phyloP scores from a whole-genome alignment of 108 stramenopile genomes.

The Cyclostephanos tholiformis region DNA sequence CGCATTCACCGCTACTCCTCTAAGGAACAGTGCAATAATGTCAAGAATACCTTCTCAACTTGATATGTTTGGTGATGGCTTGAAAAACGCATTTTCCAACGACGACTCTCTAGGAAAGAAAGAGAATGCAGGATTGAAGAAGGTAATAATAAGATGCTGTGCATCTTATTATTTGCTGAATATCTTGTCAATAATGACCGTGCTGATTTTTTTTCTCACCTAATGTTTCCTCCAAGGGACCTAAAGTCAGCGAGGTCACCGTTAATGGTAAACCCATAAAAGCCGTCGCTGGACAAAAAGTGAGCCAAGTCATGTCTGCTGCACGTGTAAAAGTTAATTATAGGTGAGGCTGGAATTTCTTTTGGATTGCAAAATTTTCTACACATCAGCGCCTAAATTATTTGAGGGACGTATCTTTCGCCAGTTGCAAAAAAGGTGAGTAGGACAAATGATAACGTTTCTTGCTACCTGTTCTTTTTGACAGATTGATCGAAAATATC shows the following conservation, averaged over 20 bases:
- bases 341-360: slow-evolving; percentile 1
- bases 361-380: slow-evolving; percentile 1
- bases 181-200: too few relatives aligned
- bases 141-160: neutral
- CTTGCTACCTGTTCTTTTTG: too few relatives aligned
- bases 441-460: too few relatives aligned
- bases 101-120: slow-evolving; percentile 57
- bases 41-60: slow-evolving; percentile 23
- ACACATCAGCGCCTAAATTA: neutral
- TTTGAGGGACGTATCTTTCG: neutral
- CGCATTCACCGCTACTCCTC: slow-evolving; percentile 12
- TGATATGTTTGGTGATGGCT: slow-evolving; percentile 44
- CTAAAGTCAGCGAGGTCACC: slow-evolving; percentile 45
- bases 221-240: slow-evolving; percentile 29
- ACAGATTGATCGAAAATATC: too few relatives aligned
- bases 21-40: neutral
- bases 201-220: too few relatives aligned
- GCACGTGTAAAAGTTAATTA: slow-evolving; percentile 58
- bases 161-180: slow-evolving; percentile 1
- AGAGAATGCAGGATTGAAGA: slow-evolving; percentile 53
- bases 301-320: slow-evolving; percentile 46
- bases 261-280: slow-evolving; percentile 61
- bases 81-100: slow-evolving; percentile 51
- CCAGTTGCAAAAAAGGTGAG: slow-evolving; percentile 41
- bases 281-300: slow-evolving; percentile 59